Evolutionary conservation across 2,329 filamentous ascomycete species (phyloP).

Genomic region (Neoscytalidium dimidiatum): DNA sequence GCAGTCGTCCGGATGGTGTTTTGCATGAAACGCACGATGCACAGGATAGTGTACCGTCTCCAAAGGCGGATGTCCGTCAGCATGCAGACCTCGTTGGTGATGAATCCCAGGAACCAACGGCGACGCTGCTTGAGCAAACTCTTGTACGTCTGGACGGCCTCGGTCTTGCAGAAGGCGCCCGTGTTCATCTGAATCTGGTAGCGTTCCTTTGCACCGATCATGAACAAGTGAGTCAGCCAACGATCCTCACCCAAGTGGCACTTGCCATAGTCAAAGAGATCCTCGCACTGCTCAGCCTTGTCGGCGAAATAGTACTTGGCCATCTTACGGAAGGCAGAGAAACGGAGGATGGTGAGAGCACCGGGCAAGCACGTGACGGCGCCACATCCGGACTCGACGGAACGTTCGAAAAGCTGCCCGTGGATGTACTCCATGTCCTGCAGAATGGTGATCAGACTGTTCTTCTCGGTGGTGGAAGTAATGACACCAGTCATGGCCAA

Average conservation of each 20-base stretch:
- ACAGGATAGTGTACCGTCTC: conserved; percentile 85
- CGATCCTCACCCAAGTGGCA: conserved; percentile 93
- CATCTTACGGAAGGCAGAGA: conserved; percentile 95
- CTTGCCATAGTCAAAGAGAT: conserved; percentile 95
- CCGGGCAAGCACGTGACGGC: conserved; percentile 93
- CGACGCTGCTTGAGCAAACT: conserved; percentile 91
- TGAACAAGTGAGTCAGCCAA: conserved; percentile 97
- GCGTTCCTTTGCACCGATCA: conserved; percentile 90
- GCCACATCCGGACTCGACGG: conserved; percentile 91
- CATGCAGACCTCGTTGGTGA: conserved; percentile 98
- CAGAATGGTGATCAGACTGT: conserved; percentile 85
- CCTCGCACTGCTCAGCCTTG: conserved; percentile 91
- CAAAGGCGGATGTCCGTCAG: conserved; percentile 90
- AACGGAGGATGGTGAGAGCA: conserved; percentile 91
- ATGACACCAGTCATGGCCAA: conserved; percentile 97
- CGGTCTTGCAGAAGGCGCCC: conserved; percentile 96
- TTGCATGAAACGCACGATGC: conserved; percentile 87
- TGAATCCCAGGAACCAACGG: conserved; percentile 95
- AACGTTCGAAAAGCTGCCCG: conserved; percentile 92
- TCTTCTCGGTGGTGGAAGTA: conserved; percentile 86
- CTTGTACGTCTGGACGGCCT: conserved; percentile 85
- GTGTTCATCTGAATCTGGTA: conserved; percentile 99
- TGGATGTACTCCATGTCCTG: conserved; percentile 99
- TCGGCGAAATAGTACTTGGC: conserved; percentile 98
- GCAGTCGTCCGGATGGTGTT: conserved; percentile 96